Base-by-base conservation (phyloP, 2,329 filamentous ascomycete species). In the Phyllosticta capitalensis region DNA sequence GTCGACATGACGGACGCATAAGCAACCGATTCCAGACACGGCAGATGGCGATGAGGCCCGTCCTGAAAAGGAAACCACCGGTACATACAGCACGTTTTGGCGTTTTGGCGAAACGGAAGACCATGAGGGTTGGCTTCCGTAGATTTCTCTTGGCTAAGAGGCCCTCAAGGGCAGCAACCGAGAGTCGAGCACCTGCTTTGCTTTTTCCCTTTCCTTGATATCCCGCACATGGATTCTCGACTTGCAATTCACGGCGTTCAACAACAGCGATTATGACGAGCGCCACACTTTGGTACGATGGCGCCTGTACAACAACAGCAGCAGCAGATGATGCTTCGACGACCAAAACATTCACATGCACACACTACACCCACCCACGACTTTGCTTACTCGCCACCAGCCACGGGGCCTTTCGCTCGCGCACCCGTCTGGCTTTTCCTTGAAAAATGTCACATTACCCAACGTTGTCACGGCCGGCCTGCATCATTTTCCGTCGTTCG, bases 1-100 rank as follows among this genome's bases (percentile, higher is more conserved):
- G 78, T 81, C 52, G 83, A 86, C 70, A 86, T 86, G 81, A 82
- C 84, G 72, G 84, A 87, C 69, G 69, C 68, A 63, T 71, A 69
- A 38, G 30, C 33, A 51, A 51, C 22, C 20, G 50, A 51, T 58
- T 24, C 52, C 49, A 20, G 21, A n/a, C 49, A n/a, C 49, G 49
- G 21, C 30, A 38, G 10, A 38, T 14, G 30, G n/a, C 49, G 5
- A 48, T 20, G 22, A 33, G 4, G 14, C 22, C 20, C 21, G 10
- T 20, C 52, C 26, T 28, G 28, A 49, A 54, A 54, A 53, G 50
- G 28, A 30, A 33, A 30, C 30, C 56, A 30, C 21, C 52, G 56
- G 33, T 45, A 50, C 38, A 58, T 52, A 58, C 33, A 58, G 19
- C 38, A 59, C 52, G 21, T 22, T 55, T 9, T 55, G 52, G 57